Conservation (phyloP, 177 flowering plant species). For the Vitis hybrid region DNA sequence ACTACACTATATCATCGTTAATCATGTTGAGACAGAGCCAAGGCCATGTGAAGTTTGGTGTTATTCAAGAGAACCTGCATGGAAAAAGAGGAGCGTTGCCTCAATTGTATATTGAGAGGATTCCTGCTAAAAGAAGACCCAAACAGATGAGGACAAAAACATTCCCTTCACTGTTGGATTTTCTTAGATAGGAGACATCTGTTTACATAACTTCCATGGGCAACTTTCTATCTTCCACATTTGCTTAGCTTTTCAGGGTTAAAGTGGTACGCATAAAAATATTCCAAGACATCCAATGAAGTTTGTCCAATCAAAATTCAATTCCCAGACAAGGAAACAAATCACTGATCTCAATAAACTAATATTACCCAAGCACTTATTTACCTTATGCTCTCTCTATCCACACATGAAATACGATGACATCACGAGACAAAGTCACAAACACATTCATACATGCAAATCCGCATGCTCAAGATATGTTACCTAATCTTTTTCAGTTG, state of each 20-base stretch:
- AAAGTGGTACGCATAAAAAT: constrained; percentile 15
- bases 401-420: background rate
- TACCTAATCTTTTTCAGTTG: background rate
- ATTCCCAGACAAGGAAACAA: constrained; percentile 18
- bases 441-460: background rate
- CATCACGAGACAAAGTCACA: no score
- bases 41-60: constrained; percentile 27
- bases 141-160: constrained; percentile 31
- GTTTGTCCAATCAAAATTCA: constrained; percentile 15
- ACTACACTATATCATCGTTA: constrained; percentile 26
- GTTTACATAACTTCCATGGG: constrained; percentile 4
- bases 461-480: background rate
- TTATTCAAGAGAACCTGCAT: constrained; percentile 1
- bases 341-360: constrained; percentile 13
- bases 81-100: constrained; percentile 8
- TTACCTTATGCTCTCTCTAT: background rate
- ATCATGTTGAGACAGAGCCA: constrained; percentile 15
- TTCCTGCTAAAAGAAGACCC: constrained; percentile 22
- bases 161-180: constrained; percentile 11
- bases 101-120: constrained; percentile 15
- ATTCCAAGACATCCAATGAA: background rate
- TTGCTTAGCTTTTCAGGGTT: constrained; percentile 22
- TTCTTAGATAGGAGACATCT: constrained; percentile 7
- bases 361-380: constrained; percentile 8
- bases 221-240: constrained; percentile 16